A percentile compares a stretch with the other conserved stretches of the same genome.
Conservation (phyloP, 2,329 filamentous ascomycete genomes). For the Stenocarpella maydis region DNA sequence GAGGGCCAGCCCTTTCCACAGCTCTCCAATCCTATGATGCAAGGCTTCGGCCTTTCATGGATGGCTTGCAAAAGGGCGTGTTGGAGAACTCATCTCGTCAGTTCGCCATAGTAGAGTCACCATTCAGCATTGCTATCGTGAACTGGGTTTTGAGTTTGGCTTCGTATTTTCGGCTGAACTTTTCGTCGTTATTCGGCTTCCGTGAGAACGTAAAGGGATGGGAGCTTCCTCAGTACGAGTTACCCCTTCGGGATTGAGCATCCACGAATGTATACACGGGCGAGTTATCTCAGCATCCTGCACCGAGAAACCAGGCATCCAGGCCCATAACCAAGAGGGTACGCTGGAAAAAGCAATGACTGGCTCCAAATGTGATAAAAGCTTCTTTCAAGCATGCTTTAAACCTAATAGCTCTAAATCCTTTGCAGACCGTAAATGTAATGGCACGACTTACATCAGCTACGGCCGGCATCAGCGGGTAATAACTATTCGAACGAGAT, state of each 20-base stretch:
- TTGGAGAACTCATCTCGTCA: neutral
- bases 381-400: too few species aligned
- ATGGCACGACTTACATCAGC: too few species aligned
- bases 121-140: neutral
- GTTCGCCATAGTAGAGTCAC: neutral
- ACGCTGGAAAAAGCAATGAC: too few species aligned
- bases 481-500: neutral
- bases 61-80: constrained; percentile 9
- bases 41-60: constrained; percentile 29
- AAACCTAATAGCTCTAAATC: too few species aligned
- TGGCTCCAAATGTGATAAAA: too few species aligned
- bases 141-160: neutral
- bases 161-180: neutral
- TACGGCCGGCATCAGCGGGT: too few species aligned
- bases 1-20: neutral
- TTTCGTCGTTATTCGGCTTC: neutral
- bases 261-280: too few species aligned
- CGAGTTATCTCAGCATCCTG: too few species aligned
- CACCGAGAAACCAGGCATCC: too few species aligned
- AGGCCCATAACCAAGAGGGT: too few species aligned
- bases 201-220: constrained; percentile 5
- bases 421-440: too few species aligned
- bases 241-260: neutral
- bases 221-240: constrained; percentile 6
- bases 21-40: constrained; percentile 24